Evolutionary conservation across 2,329 filamentous ascomycete genomes (phyloP).

Genomic region (Aspergillus fumigatiaffinis): DNA sequence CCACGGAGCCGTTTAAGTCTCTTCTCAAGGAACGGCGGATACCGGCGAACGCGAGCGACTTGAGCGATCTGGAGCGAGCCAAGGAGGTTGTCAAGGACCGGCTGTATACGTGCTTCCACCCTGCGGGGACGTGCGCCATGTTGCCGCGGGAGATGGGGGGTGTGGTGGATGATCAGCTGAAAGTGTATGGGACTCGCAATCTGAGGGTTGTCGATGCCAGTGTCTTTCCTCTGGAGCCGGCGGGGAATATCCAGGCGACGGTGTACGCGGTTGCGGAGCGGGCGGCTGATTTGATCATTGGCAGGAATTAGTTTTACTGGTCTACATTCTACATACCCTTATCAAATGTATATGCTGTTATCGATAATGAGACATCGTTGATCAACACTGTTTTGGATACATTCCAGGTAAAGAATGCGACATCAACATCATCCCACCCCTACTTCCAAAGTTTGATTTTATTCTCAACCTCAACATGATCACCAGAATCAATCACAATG

Average conservation of each 20-base stretch:
- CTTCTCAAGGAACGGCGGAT: conserved; percentile 14
- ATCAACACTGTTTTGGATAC: neutral
- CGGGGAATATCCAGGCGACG: conserved; percentile 35
- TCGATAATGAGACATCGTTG: neutral
- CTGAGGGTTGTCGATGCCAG: conserved; percentile 35
- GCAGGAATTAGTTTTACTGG: too few relatives aligned
- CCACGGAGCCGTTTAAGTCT: conserved; percentile 15
- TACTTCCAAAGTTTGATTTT: neutral
- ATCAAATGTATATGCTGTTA: too few relatives aligned
- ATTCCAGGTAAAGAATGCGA: neutral
- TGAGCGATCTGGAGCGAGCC: conserved; percentile 13
- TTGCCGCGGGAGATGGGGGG: conserved; percentile 22
- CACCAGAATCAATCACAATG: neutral
- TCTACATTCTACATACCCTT: too few relatives aligned
- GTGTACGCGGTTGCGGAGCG: conserved; percentile 36
- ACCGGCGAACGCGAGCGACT: conserved; percentile 4
- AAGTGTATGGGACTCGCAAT: conserved; percentile 27
- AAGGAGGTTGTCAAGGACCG: conserved; percentile 20
- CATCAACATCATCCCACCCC: neutral
- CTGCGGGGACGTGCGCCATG: conserved; percentile 32
- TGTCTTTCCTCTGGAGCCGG: conserved; percentile 32
- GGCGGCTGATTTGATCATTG: conserved; percentile 25
- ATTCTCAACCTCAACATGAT: neutral
- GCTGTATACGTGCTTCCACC: conserved; percentile 25
- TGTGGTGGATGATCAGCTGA: conserved; percentile 25